A percentile compares a stretch with the other conserved stretches of the same genome.
phyloP scores from a whole-genome alignment of 176 grass and related monocot genomes.

The Tillandsia fasciculata region DNA sequence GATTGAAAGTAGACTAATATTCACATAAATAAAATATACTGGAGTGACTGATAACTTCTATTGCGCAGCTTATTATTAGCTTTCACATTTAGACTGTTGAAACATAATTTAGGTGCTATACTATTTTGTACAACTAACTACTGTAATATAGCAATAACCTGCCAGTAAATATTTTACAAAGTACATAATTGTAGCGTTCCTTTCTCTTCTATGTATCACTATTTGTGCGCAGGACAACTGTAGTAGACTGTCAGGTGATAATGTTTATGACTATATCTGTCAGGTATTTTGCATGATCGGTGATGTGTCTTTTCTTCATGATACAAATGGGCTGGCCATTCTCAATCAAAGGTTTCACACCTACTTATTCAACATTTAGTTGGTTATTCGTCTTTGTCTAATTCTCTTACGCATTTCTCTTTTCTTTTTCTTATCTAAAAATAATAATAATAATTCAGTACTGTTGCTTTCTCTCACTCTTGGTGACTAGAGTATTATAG shows the following conservation, averaged over 20 bases:
- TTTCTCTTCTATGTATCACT: background rate
- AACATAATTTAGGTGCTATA: background rate
- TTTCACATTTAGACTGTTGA: background rate
- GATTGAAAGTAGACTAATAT: background rate
- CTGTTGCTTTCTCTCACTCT: no score
- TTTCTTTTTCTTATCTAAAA: no score
- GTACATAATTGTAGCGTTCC: background rate
- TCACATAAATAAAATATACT: no score
- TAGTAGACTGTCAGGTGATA: conserved; percentile 1
- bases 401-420: background rate
- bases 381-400: background rate
- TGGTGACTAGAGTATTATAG: no score
- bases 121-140: background rate
- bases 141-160: conserved; percentile 1
- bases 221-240: background rate
- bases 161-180: background rate
- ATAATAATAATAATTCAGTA: no score
- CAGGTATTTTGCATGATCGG: conserved; percentile 87
- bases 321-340: conserved; percentile 86
- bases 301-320: conserved; percentile 95
- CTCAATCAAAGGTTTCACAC: conserved; percentile 69
- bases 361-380: background rate
- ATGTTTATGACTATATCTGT: conserved; percentile 9
- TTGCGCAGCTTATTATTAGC: no score
- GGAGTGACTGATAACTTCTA: no score